phyloP scores from a whole-genome alignment of 176 grass and related monocot genomes.

The Aegilops speltoides region DNA sequence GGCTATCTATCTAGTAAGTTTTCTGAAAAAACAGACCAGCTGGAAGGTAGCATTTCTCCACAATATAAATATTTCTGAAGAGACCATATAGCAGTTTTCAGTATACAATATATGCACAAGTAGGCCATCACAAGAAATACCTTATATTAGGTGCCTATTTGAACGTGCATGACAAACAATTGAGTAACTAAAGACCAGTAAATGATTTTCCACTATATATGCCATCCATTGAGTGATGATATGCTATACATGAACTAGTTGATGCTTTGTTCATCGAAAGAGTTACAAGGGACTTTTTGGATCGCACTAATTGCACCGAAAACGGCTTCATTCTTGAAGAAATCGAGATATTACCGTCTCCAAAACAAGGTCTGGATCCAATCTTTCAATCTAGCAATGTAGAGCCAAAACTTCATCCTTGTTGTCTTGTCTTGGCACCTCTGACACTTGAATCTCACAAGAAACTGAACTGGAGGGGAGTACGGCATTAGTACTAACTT shows the following conservation, averaged over 20 bases:
- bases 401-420: constrained; percentile 8
- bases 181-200: constrained; percentile 10
- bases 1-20: too few relatives aligned
- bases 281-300: neutral
- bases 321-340: neutral
- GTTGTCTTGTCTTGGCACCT: neutral
- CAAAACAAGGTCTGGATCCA: neutral
- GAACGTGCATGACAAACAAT: neutral
- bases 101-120: neutral
- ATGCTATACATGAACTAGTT: neutral
- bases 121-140: neutral
- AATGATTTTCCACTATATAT: constrained; percentile 34
- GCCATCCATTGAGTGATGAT: constrained; percentile 1
- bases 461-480: constrained; percentile 15
- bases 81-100: neutral
- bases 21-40: too few relatives aligned
- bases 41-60: too few relatives aligned
- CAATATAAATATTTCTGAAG: too few relatives aligned
- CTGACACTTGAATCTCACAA: constrained; percentile 21
- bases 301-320: neutral
- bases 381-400: neutral
- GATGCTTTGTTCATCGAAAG: neutral
- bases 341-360: neutral
- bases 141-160: neutral
- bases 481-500: constrained; percentile 19